Base-by-base conservation (phyloP, 768 basidiomycete genomes). In the Tubosaeta sp. region DNA sequence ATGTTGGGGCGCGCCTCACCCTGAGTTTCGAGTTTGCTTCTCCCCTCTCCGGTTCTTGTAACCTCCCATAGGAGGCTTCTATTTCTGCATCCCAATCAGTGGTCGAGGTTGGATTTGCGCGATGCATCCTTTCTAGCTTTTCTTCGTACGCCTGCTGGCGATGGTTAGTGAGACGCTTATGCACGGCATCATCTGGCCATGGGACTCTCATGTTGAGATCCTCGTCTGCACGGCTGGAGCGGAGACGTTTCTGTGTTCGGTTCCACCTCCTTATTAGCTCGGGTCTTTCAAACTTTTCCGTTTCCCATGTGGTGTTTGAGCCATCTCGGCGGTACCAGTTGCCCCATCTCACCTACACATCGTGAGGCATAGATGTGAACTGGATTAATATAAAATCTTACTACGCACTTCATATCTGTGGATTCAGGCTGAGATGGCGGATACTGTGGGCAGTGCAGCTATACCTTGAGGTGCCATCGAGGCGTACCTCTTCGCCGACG, bases 221-320 rank as follows among this genome's bases (percentile, higher is more conserved):
- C 14, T 58, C 55, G 3, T 55, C 50, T 2, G 74, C 75, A 5
- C 70, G 48, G 10, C 51, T 35, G 0, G 26, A 48, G 9, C 77
- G 71, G 19, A 59, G 56, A n/a, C 56, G 56, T 32, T 59, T 57
- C 49, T 77, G 74, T 9, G 37, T 47, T 14, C 46, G 50, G 10
- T 70, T 65, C 76, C 77, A 81, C 22, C 26, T n/a, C 14, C 31
- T 54, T 50, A 72, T 47, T 42, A 70, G 42, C 3, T 54, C 43
- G 6, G 34, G 6, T 5, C 51, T 53, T 6, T 67, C 60, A 19
- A 65, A 55, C 13, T 17, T 54, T 26, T 62, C 60, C 22, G 63
- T 66, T 35, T 75, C 63, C 82, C 82, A 84, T 7, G 82, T 83
- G 2, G 76, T 77, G 55, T 77, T 79, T 7, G 82, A 78, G 0